Base-by-base conservation (phyloP, 257 asterid species). In the Penstemon newberryi region DNA sequence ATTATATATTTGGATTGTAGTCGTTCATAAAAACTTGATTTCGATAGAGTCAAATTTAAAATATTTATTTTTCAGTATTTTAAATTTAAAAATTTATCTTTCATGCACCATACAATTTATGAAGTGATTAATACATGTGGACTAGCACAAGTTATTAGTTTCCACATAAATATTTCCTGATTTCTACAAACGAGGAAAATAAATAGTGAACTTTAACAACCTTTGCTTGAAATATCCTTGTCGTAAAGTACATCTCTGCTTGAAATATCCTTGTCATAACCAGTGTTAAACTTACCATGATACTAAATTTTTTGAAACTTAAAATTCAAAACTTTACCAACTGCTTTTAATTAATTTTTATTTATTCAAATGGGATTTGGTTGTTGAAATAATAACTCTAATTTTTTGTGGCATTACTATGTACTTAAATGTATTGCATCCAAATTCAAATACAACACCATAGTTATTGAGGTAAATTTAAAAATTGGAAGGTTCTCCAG, bases 401-500 rank as follows among this genome's bases (percentile, higher is more conserved):
- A n/a, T n/a, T n/a, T 46, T 46, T 15, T 15, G 18, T 46, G 8
- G 12, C 12, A 3, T 46, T 46, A 7, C 12, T 8, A 7, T 6
- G 8, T 2, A 46, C 12, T 46, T 46, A 13, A 5, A 13, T 53
- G 52, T 19, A 42, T 42, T 19, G 38, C 47, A 39, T 5, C 7
- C 12, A 55, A 19, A 51, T 59, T 56, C 36, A 44, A 40, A 25
- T 25, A 25, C 33, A 63, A 51, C 10, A 49, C 11, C 57, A 45
- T 43, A 77, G 78, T 19, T 56, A 63, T n/a, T 56, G 19, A 8
- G 39, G 78, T 64, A 44, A 77, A 52, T 40, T 71, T 55, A 55
- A 67, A 4, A 45, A 66, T 56, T 70, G 44, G 59, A 71, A 57
- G 61, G 56, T 50, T 58, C 12, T 41, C 64, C 70, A 69, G 18